These are phyloP conservation scores for Colletotrichum sp. DNA, from an alignment of 2,329 filamentous ascomycete genomes.

Conservation along the genomic window DNA sequence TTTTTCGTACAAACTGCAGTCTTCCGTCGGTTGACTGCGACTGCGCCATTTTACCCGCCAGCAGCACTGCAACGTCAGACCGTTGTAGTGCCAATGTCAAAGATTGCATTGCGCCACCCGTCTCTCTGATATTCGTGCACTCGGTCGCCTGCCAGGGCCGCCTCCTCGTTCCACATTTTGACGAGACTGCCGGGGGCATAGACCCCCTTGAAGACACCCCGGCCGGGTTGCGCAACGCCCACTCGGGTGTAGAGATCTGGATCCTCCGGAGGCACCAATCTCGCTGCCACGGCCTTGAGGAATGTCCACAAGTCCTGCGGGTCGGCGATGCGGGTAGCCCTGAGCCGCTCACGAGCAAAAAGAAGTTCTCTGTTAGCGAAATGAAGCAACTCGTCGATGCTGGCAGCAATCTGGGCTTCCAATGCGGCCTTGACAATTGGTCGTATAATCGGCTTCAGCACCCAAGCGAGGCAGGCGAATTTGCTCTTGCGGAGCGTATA, in stretches of 20 bases:
- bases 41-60: not conserved
- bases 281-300: conserved; percentile 78
- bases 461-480: conserved; percentile 79
- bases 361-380: conserved; percentile 84
- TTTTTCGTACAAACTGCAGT: not conserved
- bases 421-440: conserved; percentile 81
- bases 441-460: conserved; percentile 83
- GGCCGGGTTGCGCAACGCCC: conserved; percentile 64
- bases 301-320: conserved; percentile 84
- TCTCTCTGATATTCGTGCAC: conserved; percentile 75
- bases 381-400: conserved; percentile 73
- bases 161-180: conserved; percentile 88
- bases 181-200: conserved; percentile 91
- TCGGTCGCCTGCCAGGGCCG: conserved; percentile 69
- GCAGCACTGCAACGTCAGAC: not conserved
- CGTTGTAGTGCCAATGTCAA: conserved; percentile 56
- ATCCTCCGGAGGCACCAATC: conserved; percentile 74
- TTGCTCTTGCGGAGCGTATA: conserved; percentile 78
- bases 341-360: conserved; percentile 83
- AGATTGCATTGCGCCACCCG: conserved; percentile 88
- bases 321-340: conserved; percentile 83
- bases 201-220: conserved; percentile 75
- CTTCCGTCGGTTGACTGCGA: not conserved
- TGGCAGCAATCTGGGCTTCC: conserved; percentile 76
- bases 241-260: conserved; percentile 78